Base-by-base conservation (phyloP, 2,329 filamentous ascomycete genomes). In the Coniochaeta pulveracea region DNA sequence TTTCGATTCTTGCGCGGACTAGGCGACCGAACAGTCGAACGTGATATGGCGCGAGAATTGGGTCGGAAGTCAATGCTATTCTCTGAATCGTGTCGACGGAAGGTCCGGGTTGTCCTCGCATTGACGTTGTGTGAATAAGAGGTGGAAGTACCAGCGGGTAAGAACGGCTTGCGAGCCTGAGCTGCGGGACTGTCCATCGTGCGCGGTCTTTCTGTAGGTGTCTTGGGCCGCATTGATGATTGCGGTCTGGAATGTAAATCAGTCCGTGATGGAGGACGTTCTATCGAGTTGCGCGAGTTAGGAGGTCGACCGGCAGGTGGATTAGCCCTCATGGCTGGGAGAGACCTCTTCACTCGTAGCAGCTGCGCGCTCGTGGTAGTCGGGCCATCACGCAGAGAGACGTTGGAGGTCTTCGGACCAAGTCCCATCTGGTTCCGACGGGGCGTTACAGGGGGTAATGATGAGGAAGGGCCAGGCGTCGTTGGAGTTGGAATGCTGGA, bases 31-130 rank as follows among this genome's bases (percentile, higher is more conserved):
- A 72, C 63, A 5, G 63, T 65, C 19, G 69, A 65, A 42, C 75
- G 66, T 23, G 74, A 78, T 21, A 74, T 54, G 2, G 71, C 55
- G 15, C 75, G 63, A 8, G 74, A 79, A 22, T 56, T 54, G 4
- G 74, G 71, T 18, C 75, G 65, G 27, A 68, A 52, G 22, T 80
- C 74, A 18, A 69, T 60, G 17, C 64, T 68, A 39, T 74, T 72
- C 34, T 93, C 85, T 7, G 85, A 93, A 47, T 93, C 85, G 47
- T 85, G 78, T 27, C 89, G 82, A 28, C 85, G 76, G 50, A 88
- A 78, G 23, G 73, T 65, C 21, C 84, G 77, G 18, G 76, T 66
- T 29, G 60, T 66, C 57, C 86, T 93, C 26, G 82, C 66, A 31
- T 72, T 72, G 41, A 81, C 66, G 58, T 94, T 82, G 42, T 94